phyloP scores from a whole-genome alignment of 2,329 filamentous ascomycete species.

The Geosmithia flava region DNA sequence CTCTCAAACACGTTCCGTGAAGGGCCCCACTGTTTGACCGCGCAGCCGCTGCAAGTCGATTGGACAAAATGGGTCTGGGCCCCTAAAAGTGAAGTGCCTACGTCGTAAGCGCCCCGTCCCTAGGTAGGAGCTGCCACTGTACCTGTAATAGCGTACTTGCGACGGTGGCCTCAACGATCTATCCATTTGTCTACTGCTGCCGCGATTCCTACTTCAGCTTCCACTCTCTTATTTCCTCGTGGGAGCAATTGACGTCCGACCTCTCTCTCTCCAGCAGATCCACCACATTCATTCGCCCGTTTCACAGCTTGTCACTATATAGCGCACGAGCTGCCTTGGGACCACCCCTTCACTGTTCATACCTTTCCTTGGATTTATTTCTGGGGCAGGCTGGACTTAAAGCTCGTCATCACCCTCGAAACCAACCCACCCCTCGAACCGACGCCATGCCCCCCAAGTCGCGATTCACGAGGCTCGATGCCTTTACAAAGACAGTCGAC shows the following conservation, averaged over 20 bases:
- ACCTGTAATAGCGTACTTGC: constrained; percentile 11
- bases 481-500: constrained; percentile 98
- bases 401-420: constrained; percentile 1
- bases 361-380: too few relatives aligned
- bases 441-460: constrained; percentile 72
- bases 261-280: too few relatives aligned
- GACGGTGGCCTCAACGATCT: constrained; percentile 20
- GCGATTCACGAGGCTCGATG: constrained; percentile 90
- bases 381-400: not conserved
- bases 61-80: not conserved
- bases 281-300: too few relatives aligned
- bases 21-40: not conserved
- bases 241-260: not conserved
- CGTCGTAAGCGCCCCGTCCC: not conserved
- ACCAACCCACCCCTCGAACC: not conserved
- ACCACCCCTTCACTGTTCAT: too few relatives aligned
- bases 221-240: not conserved
- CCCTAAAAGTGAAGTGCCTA: not conserved
- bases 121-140: not conserved
- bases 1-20: not conserved
- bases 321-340: too few relatives aligned
- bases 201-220: constrained; percentile 1
- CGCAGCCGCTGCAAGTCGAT: not conserved
- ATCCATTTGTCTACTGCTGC: not conserved
- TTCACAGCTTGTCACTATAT: too few relatives aligned